A percentile compares a stretch with the other conserved stretches of the same genome.
These are phyloP conservation scores for Paramyrothecium roridum DNA, from an alignment of 2,329 filamentous ascomycete species.

Conservation along the genomic window DNA sequence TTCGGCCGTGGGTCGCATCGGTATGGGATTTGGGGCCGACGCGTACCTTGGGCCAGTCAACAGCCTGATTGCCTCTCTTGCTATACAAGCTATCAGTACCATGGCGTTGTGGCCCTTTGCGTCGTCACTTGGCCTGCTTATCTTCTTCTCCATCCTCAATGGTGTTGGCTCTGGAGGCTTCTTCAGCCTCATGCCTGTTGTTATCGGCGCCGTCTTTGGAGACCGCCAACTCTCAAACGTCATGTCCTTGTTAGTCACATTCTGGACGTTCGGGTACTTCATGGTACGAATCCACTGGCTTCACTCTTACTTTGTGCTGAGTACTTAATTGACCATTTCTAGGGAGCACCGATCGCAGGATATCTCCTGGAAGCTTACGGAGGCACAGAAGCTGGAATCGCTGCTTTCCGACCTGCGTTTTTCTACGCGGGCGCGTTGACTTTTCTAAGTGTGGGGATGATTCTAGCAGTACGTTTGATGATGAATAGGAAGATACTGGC, in stretches of 20 bases:
- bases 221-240: not conserved
- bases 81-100: slow-evolving; percentile 20
- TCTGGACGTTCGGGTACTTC: slow-evolving; percentile 37
- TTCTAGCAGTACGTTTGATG: slow-evolving; percentile 39
- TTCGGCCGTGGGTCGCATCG: slow-evolving; percentile 19
- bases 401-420: slow-evolving; percentile 58
- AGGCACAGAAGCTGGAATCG: slow-evolving; percentile 42
- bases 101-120: slow-evolving; percentile 22
- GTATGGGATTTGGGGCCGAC: slow-evolving; percentile 19
- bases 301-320: not conserved
- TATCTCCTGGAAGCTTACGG: slow-evolving; percentile 55
- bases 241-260: not conserved
- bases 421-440: slow-evolving; percentile 57
- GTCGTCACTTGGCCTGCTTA: slow-evolving; percentile 16
- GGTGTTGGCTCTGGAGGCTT: slow-evolving; percentile 24
- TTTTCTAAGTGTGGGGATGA: slow-evolving; percentile 38
- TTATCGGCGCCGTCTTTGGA: slow-evolving; percentile 20
- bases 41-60: slow-evolving; percentile 21
- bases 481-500: slow-evolving; percentile 33
- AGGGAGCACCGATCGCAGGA: slow-evolving; percentile 58
- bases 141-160: slow-evolving; percentile 17
- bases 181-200: slow-evolving; percentile 24
- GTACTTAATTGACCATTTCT: slow-evolving; percentile 7
- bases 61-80: slow-evolving; percentile 19
- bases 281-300: slow-evolving; percentile 36